A percentile compares a stretch with the other conserved stretches of the same genome.
Conservation (phyloP, 352 stramenopile genomes). For the Pythium guiyangense region DNA sequence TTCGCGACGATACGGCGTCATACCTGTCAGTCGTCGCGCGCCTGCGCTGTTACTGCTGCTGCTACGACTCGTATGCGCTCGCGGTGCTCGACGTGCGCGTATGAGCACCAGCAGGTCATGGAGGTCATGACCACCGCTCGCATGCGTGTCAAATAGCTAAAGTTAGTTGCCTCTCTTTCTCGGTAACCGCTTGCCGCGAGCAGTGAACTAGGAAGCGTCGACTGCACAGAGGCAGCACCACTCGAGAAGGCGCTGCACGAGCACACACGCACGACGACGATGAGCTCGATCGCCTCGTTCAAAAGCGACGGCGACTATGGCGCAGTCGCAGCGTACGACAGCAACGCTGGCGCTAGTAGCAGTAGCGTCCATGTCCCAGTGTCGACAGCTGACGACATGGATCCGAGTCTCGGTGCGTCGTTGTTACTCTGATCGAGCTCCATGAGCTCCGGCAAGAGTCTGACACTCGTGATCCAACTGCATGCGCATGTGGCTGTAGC, state of each 20-base stretch:
- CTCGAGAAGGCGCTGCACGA: not conserved
- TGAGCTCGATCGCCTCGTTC: constrained; percentile 42
- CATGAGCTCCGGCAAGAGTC: too few relatives aligned
- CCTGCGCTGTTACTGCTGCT: too few relatives aligned
- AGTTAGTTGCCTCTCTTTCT: not conserved
- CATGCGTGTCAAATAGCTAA: constrained; percentile 3
- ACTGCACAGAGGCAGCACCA: constrained; percentile 2
- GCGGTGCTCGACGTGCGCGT: not conserved
- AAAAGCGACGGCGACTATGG: constrained; percentile 25
- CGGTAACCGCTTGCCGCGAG: too few relatives aligned
- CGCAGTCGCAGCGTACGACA: not conserved
- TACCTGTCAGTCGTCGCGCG: not conserved
- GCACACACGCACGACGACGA: not conserved
- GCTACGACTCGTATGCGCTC: too few relatives aligned
- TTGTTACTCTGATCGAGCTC: too few relatives aligned
- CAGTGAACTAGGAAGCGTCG: too few relatives aligned
- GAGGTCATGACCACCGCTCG: too few relatives aligned
- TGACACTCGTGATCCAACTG: too few relatives aligned
- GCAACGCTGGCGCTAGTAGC: constrained; percentile 12
- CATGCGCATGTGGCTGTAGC: constrained; percentile 19
- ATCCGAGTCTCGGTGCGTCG: constrained; percentile 66
- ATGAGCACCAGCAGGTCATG: not conserved
- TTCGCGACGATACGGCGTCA: constrained; percentile 2
- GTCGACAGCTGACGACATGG: constrained; percentile 54
- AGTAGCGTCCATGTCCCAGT: constrained; percentile 36